A percentile compares a stretch with the other conserved stretches of the same genome.
phyloP scores from a whole-genome alignment of 305 asterid species.

The Solanum hybrid region DNA sequence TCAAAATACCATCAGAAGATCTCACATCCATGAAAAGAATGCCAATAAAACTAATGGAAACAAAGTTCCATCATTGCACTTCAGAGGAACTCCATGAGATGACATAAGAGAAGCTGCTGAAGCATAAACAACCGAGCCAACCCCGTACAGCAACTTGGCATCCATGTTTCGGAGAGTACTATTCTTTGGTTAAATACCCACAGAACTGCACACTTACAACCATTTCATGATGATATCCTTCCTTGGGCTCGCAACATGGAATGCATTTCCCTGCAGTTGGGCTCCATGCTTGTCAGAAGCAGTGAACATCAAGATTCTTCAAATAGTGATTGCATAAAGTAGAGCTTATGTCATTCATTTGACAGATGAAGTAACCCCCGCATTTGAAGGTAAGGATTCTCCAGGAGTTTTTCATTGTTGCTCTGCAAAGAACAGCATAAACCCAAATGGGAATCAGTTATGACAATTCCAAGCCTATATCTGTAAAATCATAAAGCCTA shows the following conservation, averaged over 20 bases:
- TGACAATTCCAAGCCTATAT: not conserved
- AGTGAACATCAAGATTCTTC: conserved; percentile 14
- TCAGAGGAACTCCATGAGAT: conserved; percentile 1
- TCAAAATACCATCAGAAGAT: not conserved
- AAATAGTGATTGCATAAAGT: conserved; percentile 9
- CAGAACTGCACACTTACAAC: not conserved
- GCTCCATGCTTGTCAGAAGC: conserved; percentile 7
- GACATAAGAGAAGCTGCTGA: conserved; percentile 2
- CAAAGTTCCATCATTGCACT: not conserved
- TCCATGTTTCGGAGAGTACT: not conserved
- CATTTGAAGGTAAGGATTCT: conserved; percentile 99
- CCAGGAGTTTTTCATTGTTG: conserved; percentile 96
- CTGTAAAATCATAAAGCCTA: conserved; percentile 5
- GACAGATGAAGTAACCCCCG: conserved; percentile 89
- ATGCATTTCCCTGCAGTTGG: not conserved
- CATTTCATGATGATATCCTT: conserved; percentile 4
- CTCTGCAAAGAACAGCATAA: conserved; percentile 58
- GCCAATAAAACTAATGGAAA: not conserved
- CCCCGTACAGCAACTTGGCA: not conserved
- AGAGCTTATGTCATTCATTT: conserved; percentile 31
- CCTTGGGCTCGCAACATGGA: not conserved
- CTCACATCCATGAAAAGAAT: not conserved
- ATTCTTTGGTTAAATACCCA: conserved; percentile 1
- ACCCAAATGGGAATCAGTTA: conserved; percentile 11
- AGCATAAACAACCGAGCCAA: not conserved